These are phyloP conservation scores for Castanea mollissima DNA, from an alignment of 306 rosid species.

Conservation along the genomic window DNA sequence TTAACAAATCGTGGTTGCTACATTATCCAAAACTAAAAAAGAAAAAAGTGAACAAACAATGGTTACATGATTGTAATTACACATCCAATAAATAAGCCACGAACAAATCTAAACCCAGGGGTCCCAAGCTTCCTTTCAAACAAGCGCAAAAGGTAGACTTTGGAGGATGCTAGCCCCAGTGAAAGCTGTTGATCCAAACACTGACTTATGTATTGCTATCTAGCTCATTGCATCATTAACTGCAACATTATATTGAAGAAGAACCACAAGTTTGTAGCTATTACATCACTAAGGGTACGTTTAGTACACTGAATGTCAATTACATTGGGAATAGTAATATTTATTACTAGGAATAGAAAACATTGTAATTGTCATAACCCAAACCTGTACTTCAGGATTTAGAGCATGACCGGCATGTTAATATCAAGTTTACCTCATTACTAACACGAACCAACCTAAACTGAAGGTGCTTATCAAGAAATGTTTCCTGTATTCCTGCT, in stretches of 20 bases:
- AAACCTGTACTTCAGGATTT: no score
- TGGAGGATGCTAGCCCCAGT: conserved; percentile 75
- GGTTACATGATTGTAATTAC: conserved; percentile 9
- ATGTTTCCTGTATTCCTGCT: no score
- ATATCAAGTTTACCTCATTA: no score
- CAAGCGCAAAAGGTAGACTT: conserved; percentile 74
- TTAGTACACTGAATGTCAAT: no score
- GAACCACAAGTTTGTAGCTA: no score
- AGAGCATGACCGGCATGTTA: no score
- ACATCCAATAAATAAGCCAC: conserved; percentile 12
- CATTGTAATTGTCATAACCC: no score
- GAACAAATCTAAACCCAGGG: conserved; percentile 54
- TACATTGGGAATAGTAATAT: no score
- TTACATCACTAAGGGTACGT: no score
- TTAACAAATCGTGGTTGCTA: conserved; percentile 16
- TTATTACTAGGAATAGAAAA: no score
- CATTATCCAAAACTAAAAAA: background rate
- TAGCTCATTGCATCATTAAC: conserved; percentile 86
- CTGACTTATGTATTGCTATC: conserved; percentile 79
- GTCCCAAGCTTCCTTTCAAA: conserved; percentile 77
- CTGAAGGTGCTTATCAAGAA: no score
- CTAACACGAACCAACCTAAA: no score
- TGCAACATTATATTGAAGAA: conserved; percentile 30
- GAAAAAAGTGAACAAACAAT: background rate
- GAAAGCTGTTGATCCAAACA: conserved; percentile 72